Evolutionary conservation across 2,329 filamentous ascomycete genomes (phyloP).

Genomic region (Thielaviopsis euricoi): DNA sequence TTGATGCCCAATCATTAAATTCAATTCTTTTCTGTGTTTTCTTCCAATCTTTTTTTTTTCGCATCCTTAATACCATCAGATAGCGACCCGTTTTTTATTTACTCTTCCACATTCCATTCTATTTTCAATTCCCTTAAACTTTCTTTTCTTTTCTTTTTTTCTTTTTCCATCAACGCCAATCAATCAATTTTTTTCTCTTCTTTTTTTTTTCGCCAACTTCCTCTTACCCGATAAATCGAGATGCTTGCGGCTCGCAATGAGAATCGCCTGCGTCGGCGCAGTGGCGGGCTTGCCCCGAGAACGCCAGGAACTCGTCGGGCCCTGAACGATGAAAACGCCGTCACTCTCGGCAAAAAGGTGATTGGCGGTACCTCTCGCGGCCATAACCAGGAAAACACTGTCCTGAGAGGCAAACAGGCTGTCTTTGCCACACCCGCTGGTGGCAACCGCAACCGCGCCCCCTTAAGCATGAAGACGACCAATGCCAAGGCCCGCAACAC

Average conservation of each 20-base stretch:
- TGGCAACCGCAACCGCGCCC: slow-evolving; percentile 48
- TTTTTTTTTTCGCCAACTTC: not conserved
- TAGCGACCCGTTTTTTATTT: not conserved
- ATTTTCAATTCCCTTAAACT: not conserved
- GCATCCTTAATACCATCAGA: not conserved
- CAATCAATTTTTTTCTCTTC: not conserved
- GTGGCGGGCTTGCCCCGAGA: slow-evolving; percentile 40
- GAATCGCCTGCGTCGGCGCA: slow-evolving; percentile 42
- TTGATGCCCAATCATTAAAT: not conserved
- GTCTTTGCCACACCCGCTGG: slow-evolving; percentile 3
- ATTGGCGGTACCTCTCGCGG: slow-evolving; percentile 5
- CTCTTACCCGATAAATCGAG: slow-evolving; percentile 11
- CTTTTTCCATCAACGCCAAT: not conserved
- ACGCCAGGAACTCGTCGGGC: slow-evolving; percentile 60
- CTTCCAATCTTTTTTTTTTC: not conserved
- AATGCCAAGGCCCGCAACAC: slow-evolving; percentile 63
- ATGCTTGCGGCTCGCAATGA: slow-evolving; percentile 70
- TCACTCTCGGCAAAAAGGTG: slow-evolving; percentile 9
- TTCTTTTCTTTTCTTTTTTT: not conserved
- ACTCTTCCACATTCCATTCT: not conserved
- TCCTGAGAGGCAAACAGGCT: slow-evolving; percentile 6
- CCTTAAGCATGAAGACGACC: slow-evolving; percentile 86
- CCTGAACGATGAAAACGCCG: slow-evolving; percentile 70
- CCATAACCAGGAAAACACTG: slow-evolving; percentile 9
- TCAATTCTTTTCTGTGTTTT: not conserved